Evolutionary conservation across 345 rosid genomes (phyloP).

Genomic region (Leavenworthia alabamica): DNA sequence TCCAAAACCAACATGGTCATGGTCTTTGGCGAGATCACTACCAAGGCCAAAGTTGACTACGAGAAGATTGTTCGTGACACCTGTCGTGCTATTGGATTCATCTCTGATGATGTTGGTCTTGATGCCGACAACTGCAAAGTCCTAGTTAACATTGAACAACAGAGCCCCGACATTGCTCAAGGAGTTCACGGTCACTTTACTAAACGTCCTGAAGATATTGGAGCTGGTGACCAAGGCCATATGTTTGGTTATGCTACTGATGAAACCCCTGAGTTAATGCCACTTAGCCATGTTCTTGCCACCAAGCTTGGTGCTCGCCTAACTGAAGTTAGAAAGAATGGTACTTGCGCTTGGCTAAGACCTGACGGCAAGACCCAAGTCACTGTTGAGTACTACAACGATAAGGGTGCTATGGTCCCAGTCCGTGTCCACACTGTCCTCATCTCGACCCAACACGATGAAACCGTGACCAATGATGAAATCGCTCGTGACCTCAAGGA

Average conservation of each 20-base stretch:
- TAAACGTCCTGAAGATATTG: slow-evolving; percentile 31
- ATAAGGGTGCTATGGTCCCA: slow-evolving; percentile 31
- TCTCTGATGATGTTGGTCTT: slow-evolving; percentile 31
- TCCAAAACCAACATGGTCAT: slow-evolving; percentile 33
- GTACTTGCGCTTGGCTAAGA: slow-evolving; percentile 30
- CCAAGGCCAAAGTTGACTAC: slow-evolving; percentile 29
- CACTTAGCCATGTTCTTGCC: slow-evolving; percentile 26
- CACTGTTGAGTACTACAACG: slow-evolving; percentile 32
- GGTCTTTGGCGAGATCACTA: slow-evolving; percentile 32
- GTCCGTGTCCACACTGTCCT: slow-evolving; percentile 32
- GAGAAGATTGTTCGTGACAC: slow-evolving; percentile 34
- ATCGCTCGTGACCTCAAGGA: slow-evolving; percentile 31
- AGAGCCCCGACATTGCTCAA: slow-evolving; percentile 51
- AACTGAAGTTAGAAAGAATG: slow-evolving; percentile 31
- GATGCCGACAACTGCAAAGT: slow-evolving; percentile 31
- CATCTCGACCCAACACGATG: slow-evolving; percentile 28
- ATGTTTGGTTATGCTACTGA: slow-evolving; percentile 34
- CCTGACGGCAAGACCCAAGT: slow-evolving; percentile 32
- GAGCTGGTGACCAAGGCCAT: slow-evolving; percentile 33
- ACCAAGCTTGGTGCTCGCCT: slow-evolving; percentile 31
- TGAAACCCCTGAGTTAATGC: slow-evolving; percentile 35
- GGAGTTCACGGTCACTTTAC: slow-evolving; percentile 34
- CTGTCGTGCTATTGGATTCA: slow-evolving; percentile 27
- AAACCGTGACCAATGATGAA: slow-evolving; percentile 30
- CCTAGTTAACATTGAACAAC: slow-evolving; percentile 41